phyloP scores from a whole-genome alignment of 2,329 filamentous ascomycete species.

The Hymenoscyphus infarciens region DNA sequence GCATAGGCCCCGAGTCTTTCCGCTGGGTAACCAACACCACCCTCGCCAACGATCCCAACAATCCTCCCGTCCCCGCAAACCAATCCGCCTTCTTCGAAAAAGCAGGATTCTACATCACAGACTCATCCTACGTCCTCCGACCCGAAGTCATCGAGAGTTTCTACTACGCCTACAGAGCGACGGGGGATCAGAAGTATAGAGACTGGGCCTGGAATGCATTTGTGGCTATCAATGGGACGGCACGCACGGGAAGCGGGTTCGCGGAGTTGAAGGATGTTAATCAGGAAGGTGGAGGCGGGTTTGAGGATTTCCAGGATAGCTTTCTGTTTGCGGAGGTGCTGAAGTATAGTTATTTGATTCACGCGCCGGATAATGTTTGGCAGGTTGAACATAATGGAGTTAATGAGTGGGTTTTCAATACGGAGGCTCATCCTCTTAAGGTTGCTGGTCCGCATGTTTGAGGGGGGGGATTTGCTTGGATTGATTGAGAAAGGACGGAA shows the following conservation, averaged over 20 bases:
- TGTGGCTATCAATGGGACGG: conserved; percentile 60
- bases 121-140: conserved; percentile 62
- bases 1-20: conserved; percentile 75
- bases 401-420: conserved; percentile 61
- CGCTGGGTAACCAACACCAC: conserved; percentile 52
- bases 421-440: conserved; percentile 60
- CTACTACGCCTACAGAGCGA: conserved; percentile 84
- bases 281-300: conserved; percentile 54
- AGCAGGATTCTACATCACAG: conserved; percentile 69
- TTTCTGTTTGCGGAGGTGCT: conserved; percentile 86
- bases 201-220: conserved; percentile 84
- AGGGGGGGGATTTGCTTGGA: background rate
- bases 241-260: conserved; percentile 63
- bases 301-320: conserved; percentile 73
- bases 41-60: conserved; percentile 38
- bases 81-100: conserved; percentile 58
- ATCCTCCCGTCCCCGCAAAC: conserved; percentile 40
- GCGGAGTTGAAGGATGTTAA: conserved; percentile 65
- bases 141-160: conserved; percentile 80
- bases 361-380: conserved; percentile 42
- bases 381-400: conserved; percentile 48
- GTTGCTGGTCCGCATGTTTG: conserved; percentile 36
- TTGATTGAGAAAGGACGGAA: background rate
- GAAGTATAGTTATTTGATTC: conserved; percentile 76
- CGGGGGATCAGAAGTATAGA: conserved; percentile 70